These are phyloP conservation scores for Penstemon davidsonii DNA, from an alignment of 257 asterid species.

Conservation along the genomic window DNA sequence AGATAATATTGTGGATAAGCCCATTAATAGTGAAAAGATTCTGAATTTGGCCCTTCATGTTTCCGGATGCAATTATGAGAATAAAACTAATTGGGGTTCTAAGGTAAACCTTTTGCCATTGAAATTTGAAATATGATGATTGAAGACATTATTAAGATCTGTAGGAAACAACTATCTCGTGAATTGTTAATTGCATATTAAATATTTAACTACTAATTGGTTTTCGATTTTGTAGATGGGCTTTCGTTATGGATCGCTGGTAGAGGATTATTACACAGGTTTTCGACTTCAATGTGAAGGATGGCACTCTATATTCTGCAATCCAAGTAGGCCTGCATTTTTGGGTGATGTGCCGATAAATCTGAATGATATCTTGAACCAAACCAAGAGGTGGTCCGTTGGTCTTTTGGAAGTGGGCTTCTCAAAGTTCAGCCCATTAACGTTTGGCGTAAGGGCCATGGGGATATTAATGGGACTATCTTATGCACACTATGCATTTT, in stretches of 20 bases:
- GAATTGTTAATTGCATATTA: no score
- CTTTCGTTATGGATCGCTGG: conserved; percentile 70
- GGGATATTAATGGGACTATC: conserved; percentile 48
- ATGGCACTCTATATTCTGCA: conserved; percentile 62
- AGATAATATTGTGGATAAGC: conserved; percentile 32
- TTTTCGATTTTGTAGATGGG: conserved; percentile 43
- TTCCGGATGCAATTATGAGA: conserved; percentile 59
- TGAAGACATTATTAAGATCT: no score
- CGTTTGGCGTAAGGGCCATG: conserved; percentile 48
- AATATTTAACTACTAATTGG: not conserved
- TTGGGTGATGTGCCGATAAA: conserved; percentile 67
- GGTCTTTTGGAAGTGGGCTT: conserved; percentile 69
- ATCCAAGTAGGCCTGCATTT: conserved; percentile 67
- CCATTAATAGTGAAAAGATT: conserved; percentile 32
- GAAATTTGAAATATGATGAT: no score
- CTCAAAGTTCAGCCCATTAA: conserved; percentile 52
- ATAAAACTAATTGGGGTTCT: conserved; percentile 60
- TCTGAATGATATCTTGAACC: conserved; percentile 50
- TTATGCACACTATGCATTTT: conserved; percentile 51
- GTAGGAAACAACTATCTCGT: no score
- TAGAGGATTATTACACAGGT: conserved; percentile 72
- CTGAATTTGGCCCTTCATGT: conserved; percentile 52
- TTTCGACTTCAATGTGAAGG: conserved; percentile 72
- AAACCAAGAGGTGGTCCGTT: conserved; percentile 56
- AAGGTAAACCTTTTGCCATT: conserved; percentile 35